phyloP scores from a whole-genome alignment of 2,329 filamentous ascomycete genomes.

The Exophiala xenobiotica region DNA sequence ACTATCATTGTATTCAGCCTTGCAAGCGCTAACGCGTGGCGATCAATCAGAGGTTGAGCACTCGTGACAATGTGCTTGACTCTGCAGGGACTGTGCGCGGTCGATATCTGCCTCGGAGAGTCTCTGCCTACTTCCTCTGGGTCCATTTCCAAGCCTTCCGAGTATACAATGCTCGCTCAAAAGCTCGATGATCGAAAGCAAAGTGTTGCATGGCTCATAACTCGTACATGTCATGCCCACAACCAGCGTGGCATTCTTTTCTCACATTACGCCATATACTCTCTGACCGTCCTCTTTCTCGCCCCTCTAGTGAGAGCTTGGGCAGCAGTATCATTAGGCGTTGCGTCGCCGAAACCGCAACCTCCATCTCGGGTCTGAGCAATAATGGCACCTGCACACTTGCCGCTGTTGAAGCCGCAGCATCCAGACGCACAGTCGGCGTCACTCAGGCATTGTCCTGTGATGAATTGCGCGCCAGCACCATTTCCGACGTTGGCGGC shows the following conservation, averaged over 20 bases:
- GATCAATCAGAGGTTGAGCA: too few species aligned
- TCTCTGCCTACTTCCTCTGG: too few species aligned
- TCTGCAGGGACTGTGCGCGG: too few species aligned
- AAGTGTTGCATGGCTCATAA: too few species aligned
- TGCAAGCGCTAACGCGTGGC: too few species aligned
- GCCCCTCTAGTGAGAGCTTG: conserved; percentile 15
- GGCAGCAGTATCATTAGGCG: conserved; percentile 31
- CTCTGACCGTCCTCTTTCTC: conserved; percentile 11
- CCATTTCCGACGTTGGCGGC: conserved; percentile 11
- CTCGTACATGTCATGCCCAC: background rate
- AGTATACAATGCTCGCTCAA: too few species aligned
- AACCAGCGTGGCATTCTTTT: background rate
- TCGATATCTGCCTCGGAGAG: too few species aligned
- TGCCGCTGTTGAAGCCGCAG: conserved; percentile 38
- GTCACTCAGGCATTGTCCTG: conserved; percentile 31
- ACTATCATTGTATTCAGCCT: too few species aligned
- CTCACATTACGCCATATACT: conserved; percentile 14
- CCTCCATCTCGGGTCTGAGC: conserved; percentile 30
- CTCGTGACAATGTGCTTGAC: too few species aligned
- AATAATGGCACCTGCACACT: conserved; percentile 34
- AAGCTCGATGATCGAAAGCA: too few species aligned
- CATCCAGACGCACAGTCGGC: conserved; percentile 37
- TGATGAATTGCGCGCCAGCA: conserved; percentile 35
- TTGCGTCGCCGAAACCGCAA: conserved; percentile 32
- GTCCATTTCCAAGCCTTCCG: too few species aligned